Conservation (phyloP, 2,329 filamentous ascomycete species). For the Meredithiella fracta region DNA sequence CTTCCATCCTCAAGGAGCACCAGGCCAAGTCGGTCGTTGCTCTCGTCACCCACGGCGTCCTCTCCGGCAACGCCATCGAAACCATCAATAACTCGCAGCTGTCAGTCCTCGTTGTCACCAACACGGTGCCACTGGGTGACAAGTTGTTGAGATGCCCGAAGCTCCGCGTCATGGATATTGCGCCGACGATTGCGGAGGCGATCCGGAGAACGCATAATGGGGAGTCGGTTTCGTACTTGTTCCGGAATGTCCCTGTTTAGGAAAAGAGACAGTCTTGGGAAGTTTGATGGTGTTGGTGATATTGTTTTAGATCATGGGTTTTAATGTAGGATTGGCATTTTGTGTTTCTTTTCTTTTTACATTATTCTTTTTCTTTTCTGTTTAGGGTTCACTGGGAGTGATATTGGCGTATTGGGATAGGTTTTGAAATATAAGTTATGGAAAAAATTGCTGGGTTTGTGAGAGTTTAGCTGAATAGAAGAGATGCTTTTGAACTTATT, state of each 20-base stretch:
- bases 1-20: slow-evolving; percentile 72
- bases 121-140: slow-evolving; percentile 45
- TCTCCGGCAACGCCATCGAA: slow-evolving; percentile 76
- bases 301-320: background rate
- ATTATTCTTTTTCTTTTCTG: background rate
- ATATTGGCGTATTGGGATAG: background rate
- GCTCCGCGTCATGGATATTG: slow-evolving; percentile 83
- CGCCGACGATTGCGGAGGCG: slow-evolving; percentile 60
- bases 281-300: background rate
- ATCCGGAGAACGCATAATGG: slow-evolving; percentile 55
- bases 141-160: slow-evolving; percentile 65
- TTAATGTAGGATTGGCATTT: background rate
- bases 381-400: background rate
- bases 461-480: background rate
- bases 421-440: background rate
- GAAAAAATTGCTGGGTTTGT: background rate
- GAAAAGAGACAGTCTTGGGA: background rate
- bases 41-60: slow-evolving; percentile 86
- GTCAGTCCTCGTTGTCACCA: slow-evolving; percentile 71
- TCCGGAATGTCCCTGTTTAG: slow-evolving; percentile 46
- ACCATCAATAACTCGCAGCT: slow-evolving; percentile 66
- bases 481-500: background rate
- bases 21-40: slow-evolving; percentile 79
- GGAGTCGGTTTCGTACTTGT: slow-evolving; percentile 48
- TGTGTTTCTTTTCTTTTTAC: slow-evolving; percentile 1